Percentiles rank a stretch among this genome's conserved stretches.
These are phyloP conservation scores for Obelidium mucronatum DNA, from an alignment of 192 early-diverging fungal genomes.

Conservation along the genomic window DNA sequence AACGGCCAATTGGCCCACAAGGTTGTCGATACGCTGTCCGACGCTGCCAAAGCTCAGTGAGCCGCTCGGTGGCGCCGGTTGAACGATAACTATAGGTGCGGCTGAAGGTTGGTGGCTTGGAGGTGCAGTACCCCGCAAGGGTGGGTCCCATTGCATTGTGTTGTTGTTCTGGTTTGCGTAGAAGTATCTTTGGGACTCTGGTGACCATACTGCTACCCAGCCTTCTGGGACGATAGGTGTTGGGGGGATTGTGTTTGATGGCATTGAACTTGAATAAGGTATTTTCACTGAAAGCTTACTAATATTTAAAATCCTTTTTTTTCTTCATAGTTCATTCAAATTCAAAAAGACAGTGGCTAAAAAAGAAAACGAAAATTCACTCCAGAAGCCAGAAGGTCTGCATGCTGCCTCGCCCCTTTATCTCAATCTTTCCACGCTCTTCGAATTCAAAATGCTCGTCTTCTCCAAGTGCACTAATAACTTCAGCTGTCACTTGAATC, in stretches of 20 bases:
- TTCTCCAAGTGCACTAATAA: conserved; percentile 19
- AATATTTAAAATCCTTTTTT: too few species aligned
- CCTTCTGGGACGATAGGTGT: not conserved
- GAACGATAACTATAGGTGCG: too few species aligned
- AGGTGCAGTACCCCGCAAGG: not conserved
- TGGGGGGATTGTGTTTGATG: too few species aligned
- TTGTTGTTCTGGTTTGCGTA: not conserved
- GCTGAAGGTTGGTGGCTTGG: not conserved
- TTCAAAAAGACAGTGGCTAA: too few species aligned
- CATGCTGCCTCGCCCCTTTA: conserved; percentile 22
- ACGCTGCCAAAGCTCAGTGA: too few species aligned
- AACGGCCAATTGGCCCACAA: not conserved
- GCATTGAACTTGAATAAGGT: too few species aligned
- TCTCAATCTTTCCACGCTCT: conserved; percentile 40
- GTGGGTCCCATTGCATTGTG: conserved; percentile 7
- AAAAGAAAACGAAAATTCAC: too few species aligned
- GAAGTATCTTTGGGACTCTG: conserved; percentile 6
- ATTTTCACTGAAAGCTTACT: too few species aligned
- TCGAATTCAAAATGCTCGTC: conserved; percentile 35
- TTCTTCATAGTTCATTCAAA: too few species aligned
- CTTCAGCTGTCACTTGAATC: conserved; percentile 41
- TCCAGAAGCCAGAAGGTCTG: not conserved
- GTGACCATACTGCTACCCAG: conserved; percentile 18
- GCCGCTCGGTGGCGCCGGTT: too few species aligned
- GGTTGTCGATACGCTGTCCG: not conserved